Evolutionary conservation across 2,329 filamentous ascomycete genomes (phyloP).

Genomic region (Onygenales sp.): DNA sequence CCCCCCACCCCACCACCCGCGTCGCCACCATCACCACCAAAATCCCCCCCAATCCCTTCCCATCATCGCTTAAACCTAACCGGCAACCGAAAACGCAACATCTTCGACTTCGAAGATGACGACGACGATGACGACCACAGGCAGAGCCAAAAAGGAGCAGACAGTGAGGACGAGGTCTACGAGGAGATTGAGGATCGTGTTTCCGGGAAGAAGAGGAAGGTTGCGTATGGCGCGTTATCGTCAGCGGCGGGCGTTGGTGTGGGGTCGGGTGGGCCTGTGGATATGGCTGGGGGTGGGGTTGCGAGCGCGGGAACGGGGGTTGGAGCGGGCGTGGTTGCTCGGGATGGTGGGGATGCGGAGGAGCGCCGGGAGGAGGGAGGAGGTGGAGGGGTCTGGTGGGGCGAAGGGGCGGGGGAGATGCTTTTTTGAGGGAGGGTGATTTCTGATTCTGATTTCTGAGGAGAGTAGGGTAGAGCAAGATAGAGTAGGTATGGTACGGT

Average conservation of each 20-base stretch:
- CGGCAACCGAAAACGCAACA: background rate
- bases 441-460: too few species aligned
- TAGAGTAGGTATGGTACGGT: too few species aligned
- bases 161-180: constrained; percentile 15
- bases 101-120: constrained; percentile 12
- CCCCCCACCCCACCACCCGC: too few species aligned
- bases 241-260: background rate
- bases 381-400: too few species aligned
- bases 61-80: too few species aligned
- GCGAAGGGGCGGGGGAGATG: too few species aligned
- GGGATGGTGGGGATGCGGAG: background rate
- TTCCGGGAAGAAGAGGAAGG: constrained; percentile 12
- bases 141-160: background rate
- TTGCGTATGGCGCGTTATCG: constrained; percentile 9
- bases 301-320: background rate
- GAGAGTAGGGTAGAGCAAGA: too few species aligned
- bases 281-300: background rate
- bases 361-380: too few species aligned
- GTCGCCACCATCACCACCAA: too few species aligned
- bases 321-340: background rate
- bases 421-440: too few species aligned
- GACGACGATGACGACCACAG: constrained; percentile 15
- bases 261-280: background rate
- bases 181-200: constrained; percentile 13
- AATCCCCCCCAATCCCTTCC: too few species aligned